Evolutionary conservation across 371 early-diverging fungal species (phyloP).

Genomic region (Rozella allomycis): DNA sequence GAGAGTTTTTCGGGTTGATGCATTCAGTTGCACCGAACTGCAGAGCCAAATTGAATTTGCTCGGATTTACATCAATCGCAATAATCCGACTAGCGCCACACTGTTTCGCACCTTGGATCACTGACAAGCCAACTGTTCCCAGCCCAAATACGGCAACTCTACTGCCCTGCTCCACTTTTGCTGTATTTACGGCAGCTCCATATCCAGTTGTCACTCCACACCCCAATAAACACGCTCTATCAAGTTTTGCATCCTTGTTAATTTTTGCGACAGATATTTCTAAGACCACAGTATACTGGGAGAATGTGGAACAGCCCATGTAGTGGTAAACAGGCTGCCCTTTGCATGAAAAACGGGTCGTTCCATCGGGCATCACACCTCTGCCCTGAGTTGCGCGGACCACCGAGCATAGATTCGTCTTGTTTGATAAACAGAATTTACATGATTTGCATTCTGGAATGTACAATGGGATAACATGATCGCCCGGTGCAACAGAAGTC

Average conservation of each 20-base stretch:
- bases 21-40: constrained; percentile 82
- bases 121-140: constrained; percentile 80
- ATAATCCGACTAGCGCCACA: constrained; percentile 55
- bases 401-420: constrained; percentile 82
- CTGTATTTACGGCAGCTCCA: constrained; percentile 80
- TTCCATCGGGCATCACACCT: constrained; percentile 85
- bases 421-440: constrained; percentile 83
- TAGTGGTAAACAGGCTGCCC: constrained; percentile 61
- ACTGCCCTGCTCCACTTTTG: constrained; percentile 56
- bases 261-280: constrained; percentile 84
- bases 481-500: constrained; percentile 63
- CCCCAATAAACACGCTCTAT: constrained; percentile 71
- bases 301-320: constrained; percentile 84
- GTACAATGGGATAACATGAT: constrained; percentile 87
- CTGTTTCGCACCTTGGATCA: constrained; percentile 59
- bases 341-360: constrained; percentile 74
- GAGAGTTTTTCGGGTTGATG: constrained; percentile 57
- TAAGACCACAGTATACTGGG: constrained; percentile 65
- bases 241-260: constrained; percentile 46
- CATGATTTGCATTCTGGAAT: constrained; percentile 77
- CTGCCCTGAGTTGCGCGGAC: constrained; percentile 74
- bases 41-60: constrained; percentile 40
- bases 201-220: constrained; percentile 91
- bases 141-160: constrained; percentile 79
- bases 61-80: constrained; percentile 69